Evolutionary conservation across 352 stramenopile species (phyloP).

Genomic region (Globisporangium ultimum): DNA sequence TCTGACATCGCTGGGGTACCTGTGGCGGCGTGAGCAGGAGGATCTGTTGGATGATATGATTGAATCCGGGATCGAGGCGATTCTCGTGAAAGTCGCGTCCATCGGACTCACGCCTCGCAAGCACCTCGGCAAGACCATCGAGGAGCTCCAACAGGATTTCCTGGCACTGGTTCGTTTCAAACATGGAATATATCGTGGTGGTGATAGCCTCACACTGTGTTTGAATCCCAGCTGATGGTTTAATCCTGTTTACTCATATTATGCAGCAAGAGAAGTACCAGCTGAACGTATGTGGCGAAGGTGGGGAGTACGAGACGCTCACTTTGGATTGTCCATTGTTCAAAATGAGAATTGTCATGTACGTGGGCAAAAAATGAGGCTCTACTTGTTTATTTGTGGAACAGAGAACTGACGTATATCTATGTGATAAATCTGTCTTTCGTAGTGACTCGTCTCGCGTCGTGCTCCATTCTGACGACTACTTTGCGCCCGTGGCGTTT

Average conservation of each 20-base stretch:
- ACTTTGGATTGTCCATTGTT: conserved; percentile 97
- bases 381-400: too few species aligned
- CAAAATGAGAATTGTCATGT: conserved; percentile 91
- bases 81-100: conserved; percentile 96
- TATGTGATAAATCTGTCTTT: too few species aligned
- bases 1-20: conserved; percentile 93
- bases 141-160: conserved; percentile 87
- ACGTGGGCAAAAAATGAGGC: conserved; percentile 11
- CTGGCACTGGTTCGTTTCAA: conserved; percentile 60
- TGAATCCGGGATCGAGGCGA: conserved; percentile 90
- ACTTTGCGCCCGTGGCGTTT: conserved; percentile 91
- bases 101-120: conserved; percentile 88
- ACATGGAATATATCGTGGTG: neutral
- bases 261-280: conserved; percentile 92
- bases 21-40: conserved; percentile 94
- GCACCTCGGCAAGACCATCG: conserved; percentile 86
- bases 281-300: conserved; percentile 98
- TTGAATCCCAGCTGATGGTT: too few species aligned
- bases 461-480: conserved; percentile 91
- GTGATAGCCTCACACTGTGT: neutral
- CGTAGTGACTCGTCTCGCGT: conserved; percentile 87
- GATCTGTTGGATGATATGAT: conserved; percentile 95
- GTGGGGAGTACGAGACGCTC: conserved; percentile 99
- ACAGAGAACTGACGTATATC: too few species aligned
- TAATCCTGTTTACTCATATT: neutral